Base-by-base conservation (phyloP, 352 stramenopile genomes). In the Phytophthora uliginosa region DNA sequence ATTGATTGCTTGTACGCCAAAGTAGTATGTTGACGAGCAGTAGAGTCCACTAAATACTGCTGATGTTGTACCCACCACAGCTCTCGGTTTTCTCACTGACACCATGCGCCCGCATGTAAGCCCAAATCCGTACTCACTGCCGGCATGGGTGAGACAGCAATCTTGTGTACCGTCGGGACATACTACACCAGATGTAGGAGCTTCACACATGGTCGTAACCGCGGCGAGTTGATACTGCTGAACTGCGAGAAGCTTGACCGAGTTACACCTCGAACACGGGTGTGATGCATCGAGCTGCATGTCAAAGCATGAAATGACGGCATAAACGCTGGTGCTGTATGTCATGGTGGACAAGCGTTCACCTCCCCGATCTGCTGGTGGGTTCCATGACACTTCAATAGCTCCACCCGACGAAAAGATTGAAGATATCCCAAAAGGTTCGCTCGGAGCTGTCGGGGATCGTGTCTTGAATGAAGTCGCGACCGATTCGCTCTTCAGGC, bases 381-480 rank as follows among this genome's bases (percentile, higher is more conserved):
- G 59, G n/a, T 79, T 79, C 86, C 86, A 93, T 0, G 65, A 48
- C 17, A 92, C 62, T 68, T 93, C 86, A 20, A 93, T 82, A 2
- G 69, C 36, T 22, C 81, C 86, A 34, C 86, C 86, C 9, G 81
- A 81, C 2, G 38, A 59, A 9, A 67, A 73, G 8, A 90, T 24
- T 0, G 56, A 63, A 4, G 48, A 52, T n/a, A 92, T 28, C 3
- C 63, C 65, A n/a, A 26, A 77, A 0, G 84, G 86, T 7, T 64
- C 59, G 34, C 77, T 88, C 18, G 86, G 84, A 6, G 52, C 6
- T 20, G 71, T 79, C 0, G 69, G 28, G 0, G 56, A n/a, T 2
- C 57, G 17, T 10, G 84, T 91, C 10, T 83, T 70, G 22, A 93
- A 92, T 8, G 81, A 73, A n/a, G 63, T 61, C 7, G 77, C 74